Conservation (phyloP, 208 protist genomes). For the Leishmania amazonensis region DNA sequence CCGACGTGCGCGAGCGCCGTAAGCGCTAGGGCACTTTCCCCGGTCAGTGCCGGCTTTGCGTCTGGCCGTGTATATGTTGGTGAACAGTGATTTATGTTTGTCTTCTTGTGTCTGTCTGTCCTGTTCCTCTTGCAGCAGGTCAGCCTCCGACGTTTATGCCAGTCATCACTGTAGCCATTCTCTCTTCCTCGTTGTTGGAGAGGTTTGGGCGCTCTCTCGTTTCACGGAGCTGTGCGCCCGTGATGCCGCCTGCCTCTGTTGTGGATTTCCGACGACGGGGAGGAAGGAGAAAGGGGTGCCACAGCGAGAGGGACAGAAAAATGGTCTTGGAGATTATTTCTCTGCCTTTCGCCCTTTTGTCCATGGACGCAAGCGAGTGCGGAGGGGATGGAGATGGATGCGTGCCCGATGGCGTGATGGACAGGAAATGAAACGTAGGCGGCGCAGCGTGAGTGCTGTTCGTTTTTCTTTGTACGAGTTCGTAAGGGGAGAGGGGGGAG, state of each 20-base stretch:
- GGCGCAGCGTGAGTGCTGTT: too few relatives aligned
- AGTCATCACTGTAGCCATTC: not conserved
- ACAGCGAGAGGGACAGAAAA: not conserved
- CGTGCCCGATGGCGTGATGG: not conserved
- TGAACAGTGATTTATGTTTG: not conserved
- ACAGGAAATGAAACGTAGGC: not conserved
- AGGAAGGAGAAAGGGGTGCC: not conserved
- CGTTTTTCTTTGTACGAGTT: not conserved
- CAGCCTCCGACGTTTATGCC: not conserved
- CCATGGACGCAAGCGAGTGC: not conserved
- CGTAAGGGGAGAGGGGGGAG: not conserved
- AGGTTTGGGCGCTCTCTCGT: not conserved
- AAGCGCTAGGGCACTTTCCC: constrained; percentile 6
- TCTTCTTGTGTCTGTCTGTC: not conserved
- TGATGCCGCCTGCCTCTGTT: not conserved
- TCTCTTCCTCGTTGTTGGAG: not conserved
- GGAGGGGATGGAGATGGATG: not conserved
- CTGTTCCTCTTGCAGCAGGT: not conserved
- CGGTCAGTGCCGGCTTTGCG: not conserved
- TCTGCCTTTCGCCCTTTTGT: not conserved
- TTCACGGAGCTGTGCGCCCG: not conserved
- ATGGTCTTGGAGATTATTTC: not conserved
- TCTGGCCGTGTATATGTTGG: not conserved
- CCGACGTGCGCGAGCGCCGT: constrained; percentile 5
- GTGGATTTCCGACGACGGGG: not conserved